Evolutionary conservation across 2,329 filamentous ascomycete species (phyloP).

Genomic region (Aspergillus pseudotamarii): DNA sequence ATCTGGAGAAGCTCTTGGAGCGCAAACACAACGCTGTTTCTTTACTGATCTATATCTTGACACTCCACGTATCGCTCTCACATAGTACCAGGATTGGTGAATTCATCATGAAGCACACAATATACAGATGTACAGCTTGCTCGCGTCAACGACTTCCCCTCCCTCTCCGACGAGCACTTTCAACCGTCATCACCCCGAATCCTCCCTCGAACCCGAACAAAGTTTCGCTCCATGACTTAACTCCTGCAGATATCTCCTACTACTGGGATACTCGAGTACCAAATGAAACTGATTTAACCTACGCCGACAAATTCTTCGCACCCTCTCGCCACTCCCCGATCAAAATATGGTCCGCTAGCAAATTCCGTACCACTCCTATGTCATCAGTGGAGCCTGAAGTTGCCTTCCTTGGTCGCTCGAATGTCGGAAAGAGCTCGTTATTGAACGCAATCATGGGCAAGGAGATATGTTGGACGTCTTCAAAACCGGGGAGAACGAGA

Average conservation of each 20-base stretch:
- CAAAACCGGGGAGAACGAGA: constrained; percentile 63
- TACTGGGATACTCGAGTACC: constrained; percentile 57
- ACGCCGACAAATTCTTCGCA: constrained; percentile 51
- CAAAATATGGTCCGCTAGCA: constrained; percentile 62
- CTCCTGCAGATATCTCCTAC: constrained; percentile 41
- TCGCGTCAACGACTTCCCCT: constrained; percentile 3
- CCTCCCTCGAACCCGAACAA: constrained; percentile 27
- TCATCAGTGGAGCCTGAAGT: constrained; percentile 60
- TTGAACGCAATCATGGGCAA: constrained; percentile 65
- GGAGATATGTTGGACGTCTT: constrained; percentile 58
- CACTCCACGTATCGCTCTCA: neutral
- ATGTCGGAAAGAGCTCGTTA: constrained; percentile 70
- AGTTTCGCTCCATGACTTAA: constrained; percentile 33
- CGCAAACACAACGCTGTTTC: neutral
- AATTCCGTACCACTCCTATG: constrained; percentile 62
- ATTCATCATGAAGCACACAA: neutral
- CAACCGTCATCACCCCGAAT: constrained; percentile 17
- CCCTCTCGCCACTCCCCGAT: constrained; percentile 50
- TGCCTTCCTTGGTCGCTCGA: constrained; percentile 69
- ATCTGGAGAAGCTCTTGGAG: constrained; percentile 18
- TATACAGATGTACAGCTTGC: constrained; percentile 8
- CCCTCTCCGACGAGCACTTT: constrained; percentile 5
- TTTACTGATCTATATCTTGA: neutral
- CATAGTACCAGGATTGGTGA: neutral
- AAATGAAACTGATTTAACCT: constrained; percentile 45